These are phyloP conservation scores for Penicillium coprophilum DNA, from an alignment of 495 filamentous ascomycete genomes.

Conservation along the genomic window DNA sequence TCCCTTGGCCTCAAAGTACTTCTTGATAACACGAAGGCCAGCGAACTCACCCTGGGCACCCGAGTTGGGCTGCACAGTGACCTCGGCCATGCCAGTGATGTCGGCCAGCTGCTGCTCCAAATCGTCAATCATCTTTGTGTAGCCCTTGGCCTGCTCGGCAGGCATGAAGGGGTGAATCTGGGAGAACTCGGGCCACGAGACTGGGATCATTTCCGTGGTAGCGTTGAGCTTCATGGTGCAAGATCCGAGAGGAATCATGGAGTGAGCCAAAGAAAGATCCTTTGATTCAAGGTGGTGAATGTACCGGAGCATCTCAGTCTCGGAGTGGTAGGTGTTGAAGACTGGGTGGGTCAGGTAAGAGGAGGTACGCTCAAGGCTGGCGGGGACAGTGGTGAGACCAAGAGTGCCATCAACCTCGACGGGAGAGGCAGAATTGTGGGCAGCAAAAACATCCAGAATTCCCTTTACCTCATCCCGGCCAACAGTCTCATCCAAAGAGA, in stretches of 20 bases:
- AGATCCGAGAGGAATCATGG: conserved; percentile 98
- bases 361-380: conserved; percentile 67
- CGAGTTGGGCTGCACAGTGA: conserved; percentile 94
- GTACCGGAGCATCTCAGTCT: conserved; percentile 93
- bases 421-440: conserved; percentile 36
- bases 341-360: conserved; percentile 86
- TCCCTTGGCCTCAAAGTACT: conserved; percentile 69
- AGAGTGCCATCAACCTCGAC: conserved; percentile 45
- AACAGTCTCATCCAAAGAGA: conserved; percentile 75
- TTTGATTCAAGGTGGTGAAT: conserved; percentile 94
- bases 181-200: conserved; percentile 83
- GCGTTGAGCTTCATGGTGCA: conserved; percentile 99
- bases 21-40: conserved; percentile 88
- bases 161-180: conserved; percentile 84
- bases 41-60: conserved; percentile 97
- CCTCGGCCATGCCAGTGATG: conserved; percentile 88
- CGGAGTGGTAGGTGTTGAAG: conserved; percentile 96
- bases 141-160: conserved; percentile 62
- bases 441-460: conserved; percentile 59
- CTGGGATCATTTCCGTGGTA: conserved; percentile 88
- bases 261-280: conserved; percentile 91
- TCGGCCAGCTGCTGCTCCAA: conserved; percentile 74
- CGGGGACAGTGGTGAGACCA: conserved; percentile 52
- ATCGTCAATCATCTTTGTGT: conserved; percentile 65
- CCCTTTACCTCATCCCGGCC: conserved; percentile 59